These are phyloP conservation scores for Vigna unguiculata DNA, from an alignment of 306 rosid genomes.

Conservation along the genomic window DNA sequence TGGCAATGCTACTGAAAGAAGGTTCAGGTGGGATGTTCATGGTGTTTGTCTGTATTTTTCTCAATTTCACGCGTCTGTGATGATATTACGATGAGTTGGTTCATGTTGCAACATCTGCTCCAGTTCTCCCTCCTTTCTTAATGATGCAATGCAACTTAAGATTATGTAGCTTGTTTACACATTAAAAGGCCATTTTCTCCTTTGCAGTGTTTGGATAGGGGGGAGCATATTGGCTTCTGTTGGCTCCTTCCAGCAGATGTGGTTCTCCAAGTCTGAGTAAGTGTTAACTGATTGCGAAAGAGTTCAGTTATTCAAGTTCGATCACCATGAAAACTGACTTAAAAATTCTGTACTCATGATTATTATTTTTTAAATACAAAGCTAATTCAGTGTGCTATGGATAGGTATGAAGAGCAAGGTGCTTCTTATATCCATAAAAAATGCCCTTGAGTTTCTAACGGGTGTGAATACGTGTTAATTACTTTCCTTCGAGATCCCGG, in stretches of 20 bases:
- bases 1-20: slow-evolving; percentile 95
- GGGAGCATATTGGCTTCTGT: slow-evolving; percentile 99
- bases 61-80: neutral
- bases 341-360: too few species aligned
- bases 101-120: slow-evolving; percentile 13
- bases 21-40: slow-evolving; percentile 74
- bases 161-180: neutral
- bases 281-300: slow-evolving; percentile 23
- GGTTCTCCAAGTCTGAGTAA: slow-evolving; percentile 97
- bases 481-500: slow-evolving; percentile 7
- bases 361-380: neutral
- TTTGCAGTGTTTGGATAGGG: slow-evolving; percentile 95
- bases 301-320: neutral
- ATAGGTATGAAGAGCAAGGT: slow-evolving; percentile 98
- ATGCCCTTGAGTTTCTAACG: slow-evolving; percentile 65
- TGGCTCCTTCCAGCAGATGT: slow-evolving; percentile 93
- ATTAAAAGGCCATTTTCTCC: too few species aligned
- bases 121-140: neutral
- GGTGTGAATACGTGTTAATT: slow-evolving; percentile 33
- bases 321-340: too few species aligned
- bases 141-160: neutral
- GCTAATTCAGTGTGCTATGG: slow-evolving; percentile 3
- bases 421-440: slow-evolving; percentile 97
- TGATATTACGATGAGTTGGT: neutral
- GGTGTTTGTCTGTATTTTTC: neutral